Conservation (phyloP, 1,139 yeast species). For the Zygosaccharomyces sapae region DNA sequence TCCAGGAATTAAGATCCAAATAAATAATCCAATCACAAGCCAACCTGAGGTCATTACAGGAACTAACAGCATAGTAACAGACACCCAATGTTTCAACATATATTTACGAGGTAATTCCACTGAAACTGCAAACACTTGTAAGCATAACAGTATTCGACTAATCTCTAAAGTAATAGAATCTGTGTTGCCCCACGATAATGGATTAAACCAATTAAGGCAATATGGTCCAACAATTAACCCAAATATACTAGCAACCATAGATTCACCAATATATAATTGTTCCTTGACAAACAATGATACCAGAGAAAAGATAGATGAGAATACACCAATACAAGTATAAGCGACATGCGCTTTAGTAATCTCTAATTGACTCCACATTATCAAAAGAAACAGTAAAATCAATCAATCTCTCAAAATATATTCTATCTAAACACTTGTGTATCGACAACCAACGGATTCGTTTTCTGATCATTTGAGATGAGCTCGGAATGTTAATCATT, state of each 20-base stretch:
- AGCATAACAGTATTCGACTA: slow-evolving; percentile 79
- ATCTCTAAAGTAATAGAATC: slow-evolving; percentile 84
- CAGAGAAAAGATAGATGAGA: slow-evolving; percentile 78
- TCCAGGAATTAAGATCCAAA: slow-evolving; percentile 83
- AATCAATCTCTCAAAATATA: no score
- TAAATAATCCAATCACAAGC: slow-evolving; percentile 79
- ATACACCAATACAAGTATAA: slow-evolving; percentile 88
- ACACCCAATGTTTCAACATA: slow-evolving; percentile 85
- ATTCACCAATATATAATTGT: slow-evolving; percentile 87
- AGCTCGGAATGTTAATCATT: no score
- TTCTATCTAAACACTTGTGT: no score
- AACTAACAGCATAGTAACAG: slow-evolving; percentile 69
- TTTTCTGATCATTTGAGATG: no score
- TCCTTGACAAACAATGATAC: slow-evolving; percentile 89
- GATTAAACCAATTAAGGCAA: slow-evolving; percentile 83
- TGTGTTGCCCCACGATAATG: slow-evolving; percentile 85
- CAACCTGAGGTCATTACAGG: slow-evolving; percentile 97
- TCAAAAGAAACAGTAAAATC: slow-evolving; percentile 7
- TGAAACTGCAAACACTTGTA: slow-evolving; percentile 96
- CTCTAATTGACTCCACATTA: slow-evolving; percentile 39
- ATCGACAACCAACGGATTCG: no score
- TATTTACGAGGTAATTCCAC: slow-evolving; percentile 93
- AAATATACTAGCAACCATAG: slow-evolving; percentile 86
- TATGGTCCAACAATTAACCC: slow-evolving; percentile 95
- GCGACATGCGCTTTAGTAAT: slow-evolving; percentile 74